Evolutionary conservation across 495 filamentous ascomycete genomes (phyloP).

Genomic region (Staphylotrichum longicolle): DNA sequence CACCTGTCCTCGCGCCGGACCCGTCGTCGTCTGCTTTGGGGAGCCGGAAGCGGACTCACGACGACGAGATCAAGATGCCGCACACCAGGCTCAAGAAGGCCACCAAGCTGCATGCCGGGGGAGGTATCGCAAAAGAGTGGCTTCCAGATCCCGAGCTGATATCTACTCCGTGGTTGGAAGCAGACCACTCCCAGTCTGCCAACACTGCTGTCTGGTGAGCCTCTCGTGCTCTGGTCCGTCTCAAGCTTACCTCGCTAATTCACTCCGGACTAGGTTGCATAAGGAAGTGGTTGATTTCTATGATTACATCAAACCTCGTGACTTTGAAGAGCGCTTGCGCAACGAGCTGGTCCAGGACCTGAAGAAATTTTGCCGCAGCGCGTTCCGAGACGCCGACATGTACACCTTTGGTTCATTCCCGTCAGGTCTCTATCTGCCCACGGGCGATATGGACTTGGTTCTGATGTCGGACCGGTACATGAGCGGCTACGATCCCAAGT

Average conservation of each 20-base stretch:
- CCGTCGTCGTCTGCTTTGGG: slow-evolving; percentile 26
- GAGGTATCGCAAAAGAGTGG: slow-evolving; percentile 60
- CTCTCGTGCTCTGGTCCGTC: neutral
- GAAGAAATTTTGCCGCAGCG: slow-evolving; percentile 48
- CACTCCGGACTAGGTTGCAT: slow-evolving; percentile 59
- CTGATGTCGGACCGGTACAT: slow-evolving; percentile 67
- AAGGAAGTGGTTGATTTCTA: slow-evolving; percentile 89
- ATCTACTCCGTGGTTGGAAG: slow-evolving; percentile 59
- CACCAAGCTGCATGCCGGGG: slow-evolving; percentile 44
- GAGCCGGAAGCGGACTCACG: slow-evolving; percentile 64
- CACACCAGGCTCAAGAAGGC: slow-evolving; percentile 46
- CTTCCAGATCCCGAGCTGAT: slow-evolving; percentile 36
- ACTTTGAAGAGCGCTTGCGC: slow-evolving; percentile 73
- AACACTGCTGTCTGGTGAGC: slow-evolving; percentile 53
- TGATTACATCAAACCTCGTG: slow-evolving; percentile 70
- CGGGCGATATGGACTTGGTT: slow-evolving; percentile 89
- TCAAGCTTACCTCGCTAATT: slow-evolving; percentile 2
- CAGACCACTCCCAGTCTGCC: slow-evolving; percentile 49
- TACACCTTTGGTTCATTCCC: slow-evolving; percentile 86
- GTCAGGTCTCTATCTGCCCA: slow-evolving; percentile 85
- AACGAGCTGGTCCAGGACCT: slow-evolving; percentile 64
- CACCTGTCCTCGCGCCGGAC: slow-evolving; percentile 13
- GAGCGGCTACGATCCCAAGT: slow-evolving; percentile 35
- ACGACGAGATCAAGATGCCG: slow-evolving; percentile 61
- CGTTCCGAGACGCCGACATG: slow-evolving; percentile 57